These are phyloP conservation scores for Westerdykella sp. DNA, from an alignment of 2,329 filamentous ascomycete species.

Conservation along the genomic window DNA sequence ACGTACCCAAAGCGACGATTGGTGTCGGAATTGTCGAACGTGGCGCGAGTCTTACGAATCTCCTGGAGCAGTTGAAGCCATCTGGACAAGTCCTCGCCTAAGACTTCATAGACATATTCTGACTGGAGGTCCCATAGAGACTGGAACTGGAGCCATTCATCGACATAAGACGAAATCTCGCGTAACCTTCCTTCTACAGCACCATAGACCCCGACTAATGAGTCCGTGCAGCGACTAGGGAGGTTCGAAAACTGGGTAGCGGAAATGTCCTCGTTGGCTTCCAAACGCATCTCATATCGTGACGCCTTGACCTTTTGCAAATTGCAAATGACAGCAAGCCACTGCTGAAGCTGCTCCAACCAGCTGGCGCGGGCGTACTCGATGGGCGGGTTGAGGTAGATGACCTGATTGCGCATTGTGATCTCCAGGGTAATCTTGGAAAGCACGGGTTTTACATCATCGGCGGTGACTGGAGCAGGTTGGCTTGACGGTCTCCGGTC, in stretches of 20 bases:
- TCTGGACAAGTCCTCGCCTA: slow-evolving; percentile 83
- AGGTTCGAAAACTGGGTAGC: slow-evolving; percentile 71
- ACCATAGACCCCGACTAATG: slow-evolving; percentile 72
- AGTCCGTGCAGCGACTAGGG: slow-evolving; percentile 72
- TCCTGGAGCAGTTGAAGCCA: slow-evolving; percentile 97
- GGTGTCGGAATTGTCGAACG: slow-evolving; percentile 95
- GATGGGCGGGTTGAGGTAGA: slow-evolving; percentile 89
- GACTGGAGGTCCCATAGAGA: slow-evolving; percentile 97
- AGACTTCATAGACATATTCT: slow-evolving; percentile 85
- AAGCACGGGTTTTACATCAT: slow-evolving; percentile 53
- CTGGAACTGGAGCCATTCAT: slow-evolving; percentile 98
- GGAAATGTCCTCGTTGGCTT: slow-evolving; percentile 57
- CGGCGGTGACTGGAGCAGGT: slow-evolving; percentile 41
- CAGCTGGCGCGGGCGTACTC: slow-evolving; percentile 89
- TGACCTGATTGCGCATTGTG: slow-evolving; percentile 95
- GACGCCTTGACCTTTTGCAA: slow-evolving; percentile 91
- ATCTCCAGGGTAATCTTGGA: slow-evolving; percentile 79
- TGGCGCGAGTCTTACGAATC: slow-evolving; percentile 88
- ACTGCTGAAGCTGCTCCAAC: slow-evolving; percentile 86
- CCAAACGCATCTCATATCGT: slow-evolving; percentile 81
- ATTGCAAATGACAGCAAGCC: slow-evolving; percentile 89
- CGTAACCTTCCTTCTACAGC: slow-evolving; percentile 77
- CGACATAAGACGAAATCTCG: slow-evolving; percentile 78
- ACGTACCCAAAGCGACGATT: slow-evolving; percentile 90
- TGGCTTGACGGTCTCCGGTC: slow-evolving; percentile 23